phyloP scores from a whole-genome alignment of 169 alveolate species.

The Plasmodium relictum region DNA sequence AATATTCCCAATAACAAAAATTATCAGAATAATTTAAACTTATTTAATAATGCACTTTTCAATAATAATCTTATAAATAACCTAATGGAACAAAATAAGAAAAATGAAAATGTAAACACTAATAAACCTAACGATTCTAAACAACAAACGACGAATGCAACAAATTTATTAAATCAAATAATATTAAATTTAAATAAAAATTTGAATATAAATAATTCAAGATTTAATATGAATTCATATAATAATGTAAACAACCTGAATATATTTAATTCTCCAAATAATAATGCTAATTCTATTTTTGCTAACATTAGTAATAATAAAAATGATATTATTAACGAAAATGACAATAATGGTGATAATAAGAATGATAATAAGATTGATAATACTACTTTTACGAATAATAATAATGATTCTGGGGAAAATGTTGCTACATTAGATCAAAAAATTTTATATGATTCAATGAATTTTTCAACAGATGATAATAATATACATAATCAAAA shows the following conservation, averaged over 20 bases:
- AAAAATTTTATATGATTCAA: background rate
- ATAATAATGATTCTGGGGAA: background rate
- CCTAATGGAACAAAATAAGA: background rate
- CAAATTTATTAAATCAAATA: conserved; percentile 28
- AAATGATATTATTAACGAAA: background rate
- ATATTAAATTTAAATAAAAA: conserved; percentile 36
- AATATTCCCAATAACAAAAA: background rate
- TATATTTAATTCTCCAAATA: conserved; percentile 5
- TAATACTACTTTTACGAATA: background rate
- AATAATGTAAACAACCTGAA: background rate
- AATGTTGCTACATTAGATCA: background rate
- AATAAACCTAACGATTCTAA: background rate
- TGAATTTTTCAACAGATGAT: background rate
- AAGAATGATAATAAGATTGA: background rate
- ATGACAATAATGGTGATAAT: background rate
- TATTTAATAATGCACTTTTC: background rate
- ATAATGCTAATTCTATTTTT: background rate
- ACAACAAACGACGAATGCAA: background rate
- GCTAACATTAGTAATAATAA: background rate
- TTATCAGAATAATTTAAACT: background rate
- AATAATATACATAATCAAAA: too few species aligned
- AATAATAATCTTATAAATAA: conserved; percentile 7
- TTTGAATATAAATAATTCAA: conserved; percentile 4
- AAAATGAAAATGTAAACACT: conserved; percentile 1
- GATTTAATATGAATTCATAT: background rate